These are phyloP conservation scores for Dactylellina sp. DNA, from an alignment of 2,329 filamentous ascomycete species.

Conservation along the genomic window DNA sequence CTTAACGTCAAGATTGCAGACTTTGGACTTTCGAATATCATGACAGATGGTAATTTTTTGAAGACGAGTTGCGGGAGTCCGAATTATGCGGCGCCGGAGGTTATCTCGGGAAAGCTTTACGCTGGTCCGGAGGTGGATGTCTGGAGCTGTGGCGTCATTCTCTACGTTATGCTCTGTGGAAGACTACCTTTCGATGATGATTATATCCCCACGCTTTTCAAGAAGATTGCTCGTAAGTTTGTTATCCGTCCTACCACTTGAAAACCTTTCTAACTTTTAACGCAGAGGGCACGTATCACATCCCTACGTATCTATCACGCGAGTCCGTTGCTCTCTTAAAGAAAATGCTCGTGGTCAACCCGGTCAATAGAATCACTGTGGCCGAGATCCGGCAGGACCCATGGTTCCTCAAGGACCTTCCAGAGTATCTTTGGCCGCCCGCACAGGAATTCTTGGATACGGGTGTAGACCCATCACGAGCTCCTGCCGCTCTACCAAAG, in stretches of 20 bases:
- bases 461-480: slow-evolving; percentile 88
- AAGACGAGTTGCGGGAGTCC: slow-evolving; percentile 98
- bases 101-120: slow-evolving; percentile 97
- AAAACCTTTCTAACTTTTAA: slow-evolving; percentile 33
- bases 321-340: slow-evolving; percentile 86
- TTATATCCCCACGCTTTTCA: slow-evolving; percentile 96
- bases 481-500: slow-evolving; percentile 72
- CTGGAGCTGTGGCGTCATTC: slow-evolving; percentile 94
- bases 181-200: slow-evolving; percentile 96
- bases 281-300: slow-evolving; percentile 80
- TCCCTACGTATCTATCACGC: slow-evolving; percentile 88
- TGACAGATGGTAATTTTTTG: slow-evolving; percentile 99
- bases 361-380: slow-evolving; percentile 92
- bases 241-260: background rate
- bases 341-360: slow-evolving; percentile 94
- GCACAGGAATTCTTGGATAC: slow-evolving; percentile 93
- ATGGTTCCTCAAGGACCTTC: slow-evolving; percentile 91
- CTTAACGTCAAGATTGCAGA: slow-evolving; percentile 99
- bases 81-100: slow-evolving; percentile 97
- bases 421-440: slow-evolving; percentile 85
- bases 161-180: slow-evolving; percentile 83
- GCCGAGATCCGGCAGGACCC: slow-evolving; percentile 91
- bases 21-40: slow-evolving; percentile 98
- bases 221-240: slow-evolving; percentile 83
- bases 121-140: slow-evolving; percentile 98